phyloP scores from a whole-genome alignment of 305 asterid genomes.

The Solanum hybrid region DNA sequence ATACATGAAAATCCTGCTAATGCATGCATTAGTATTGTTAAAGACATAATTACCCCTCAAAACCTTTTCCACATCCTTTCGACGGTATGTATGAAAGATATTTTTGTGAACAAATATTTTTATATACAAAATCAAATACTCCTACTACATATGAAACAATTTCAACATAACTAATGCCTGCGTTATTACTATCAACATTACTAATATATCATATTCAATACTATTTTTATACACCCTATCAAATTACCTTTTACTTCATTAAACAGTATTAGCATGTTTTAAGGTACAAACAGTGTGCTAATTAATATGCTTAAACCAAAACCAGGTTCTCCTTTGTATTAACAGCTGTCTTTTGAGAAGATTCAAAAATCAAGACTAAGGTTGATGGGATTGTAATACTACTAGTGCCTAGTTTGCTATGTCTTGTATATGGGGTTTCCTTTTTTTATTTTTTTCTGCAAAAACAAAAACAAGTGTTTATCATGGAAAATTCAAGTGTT shows the following conservation, averaged over 20 bases:
- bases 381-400: not conserved
- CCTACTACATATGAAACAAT: not conserved
- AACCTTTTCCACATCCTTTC: not conserved
- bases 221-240: not conserved
- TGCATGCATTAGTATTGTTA: not conserved
- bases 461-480: not conserved
- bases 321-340: not conserved
- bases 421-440: not conserved
- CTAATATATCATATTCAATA: too few species aligned
- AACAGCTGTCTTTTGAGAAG: not conserved
- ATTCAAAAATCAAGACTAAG: not conserved
- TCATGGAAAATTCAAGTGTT: not conserved
- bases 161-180: not conserved
- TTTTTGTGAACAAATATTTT: too few species aligned
- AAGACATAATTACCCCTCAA: not conserved
- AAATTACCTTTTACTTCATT: not conserved
- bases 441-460: not conserved
- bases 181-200: not conserved
- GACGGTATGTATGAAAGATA: too few species aligned
- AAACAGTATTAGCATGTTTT: not conserved
- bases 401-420: not conserved
- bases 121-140: not conserved
- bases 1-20: not conserved
- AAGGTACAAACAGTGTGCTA: constrained; percentile 29
- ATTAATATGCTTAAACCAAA: constrained; percentile 3